A percentile compares a stretch with the other conserved stretches of the same genome.
Evolutionary conservation across 192 early-diverging fungal species (phyloP).

Genomic region (Coemansia sp.): DNA sequence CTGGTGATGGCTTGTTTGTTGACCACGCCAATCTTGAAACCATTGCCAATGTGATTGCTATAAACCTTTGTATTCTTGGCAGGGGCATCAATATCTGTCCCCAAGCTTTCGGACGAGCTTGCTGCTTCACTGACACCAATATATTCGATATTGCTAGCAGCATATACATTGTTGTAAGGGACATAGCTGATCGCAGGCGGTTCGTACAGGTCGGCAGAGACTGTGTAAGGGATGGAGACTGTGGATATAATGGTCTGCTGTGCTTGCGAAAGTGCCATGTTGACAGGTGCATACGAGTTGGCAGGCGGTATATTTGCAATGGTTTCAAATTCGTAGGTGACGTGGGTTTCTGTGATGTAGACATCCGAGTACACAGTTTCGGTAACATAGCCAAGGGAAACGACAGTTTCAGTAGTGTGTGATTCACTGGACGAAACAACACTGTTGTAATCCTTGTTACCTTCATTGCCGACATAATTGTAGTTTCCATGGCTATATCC

Average conservation of each 20-base stretch:
- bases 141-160: neutral
- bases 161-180: neutral
- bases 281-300: conserved; percentile 4
- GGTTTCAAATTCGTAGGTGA: neutral
- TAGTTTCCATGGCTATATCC: neutral
- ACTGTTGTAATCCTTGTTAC: neutral
- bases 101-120: neutral
- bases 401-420: neutral
- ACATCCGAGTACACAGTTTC: neutral
- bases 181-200: neutral
- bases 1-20: no score
- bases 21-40: no score
- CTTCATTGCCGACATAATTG: neutral
- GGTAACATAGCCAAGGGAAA: conserved; percentile 6
- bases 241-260: neutral
- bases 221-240: neutral
- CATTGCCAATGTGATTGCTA: no score
- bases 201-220: neutral
- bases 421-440: neutral
- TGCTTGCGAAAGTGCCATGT: neutral
- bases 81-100: neutral
- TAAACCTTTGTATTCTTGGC: no score
- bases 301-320: neutral
- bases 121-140: neutral
- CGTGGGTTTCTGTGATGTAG: neutral